Evolutionary conservation across 148 eudicot species (phyloP), one percentile per base, ranked within the genome.

Genomic region (Diospyros lotus): DNA sequence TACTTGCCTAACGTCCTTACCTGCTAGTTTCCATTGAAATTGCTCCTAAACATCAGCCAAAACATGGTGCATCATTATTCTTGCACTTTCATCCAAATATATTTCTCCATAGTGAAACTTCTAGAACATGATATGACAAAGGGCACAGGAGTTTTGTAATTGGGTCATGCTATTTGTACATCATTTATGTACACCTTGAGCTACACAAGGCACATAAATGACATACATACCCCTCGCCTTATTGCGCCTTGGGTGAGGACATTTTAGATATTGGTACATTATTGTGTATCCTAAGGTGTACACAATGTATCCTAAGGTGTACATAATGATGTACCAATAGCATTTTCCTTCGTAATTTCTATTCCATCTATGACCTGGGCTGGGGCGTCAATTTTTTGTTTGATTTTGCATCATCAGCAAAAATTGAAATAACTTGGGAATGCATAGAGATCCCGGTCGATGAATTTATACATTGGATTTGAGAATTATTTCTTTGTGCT

Each of bases 1-100:
- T 28, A 28, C 28, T 28, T 28, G 28, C 28, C 28, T 28, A 28
- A 28, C 28, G 28, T 28, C 28, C 28, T 28, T 28, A 28, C 28
- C 28, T 28, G 28, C 28, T 28, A 28, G 28, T 28, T 28, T 28
- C 17, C 53, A 45, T 72, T 9, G 53, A 44, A 9, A 41, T 58
- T 43, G 42, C 69, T 38, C 17, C 53, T n/a, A 39, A 58, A 58
- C 18, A 44, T 58, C 14, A 17, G 4, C 64, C 10, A 40, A 69
- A 69, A 56, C 74, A 72, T 43, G 74, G 69, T 3, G 42, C 48
- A 18, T 72, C 44, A 2, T 58, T 45, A 38, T 72, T 59, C 56
- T 14, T 5, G 8, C 3, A 42, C 45, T 58, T 56, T 59, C 39
- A 4, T 41, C 63, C 50, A 15, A 69, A 48, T n/a, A n/a, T n/a